phyloP scores from a whole-genome alignment of 2,329 filamentous ascomycete genomes.

The Lomentospora prolificans region DNA sequence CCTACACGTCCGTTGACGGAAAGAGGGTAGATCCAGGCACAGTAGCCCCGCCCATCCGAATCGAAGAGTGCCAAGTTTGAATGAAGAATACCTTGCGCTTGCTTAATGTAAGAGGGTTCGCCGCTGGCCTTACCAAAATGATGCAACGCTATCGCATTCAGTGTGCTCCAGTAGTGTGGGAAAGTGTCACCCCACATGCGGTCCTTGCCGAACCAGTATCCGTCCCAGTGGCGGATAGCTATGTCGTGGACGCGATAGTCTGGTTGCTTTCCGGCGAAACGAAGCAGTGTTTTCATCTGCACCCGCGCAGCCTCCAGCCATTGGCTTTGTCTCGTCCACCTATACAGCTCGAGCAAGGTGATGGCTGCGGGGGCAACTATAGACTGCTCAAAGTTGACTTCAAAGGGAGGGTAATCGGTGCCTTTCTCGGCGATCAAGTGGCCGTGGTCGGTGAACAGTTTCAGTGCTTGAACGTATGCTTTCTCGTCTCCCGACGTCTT shows the following conservation, averaged over 20 bases:
- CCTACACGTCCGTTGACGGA: slow-evolving; percentile 10
- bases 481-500: neutral
- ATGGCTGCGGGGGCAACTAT: slow-evolving; percentile 12
- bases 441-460: slow-evolving; percentile 5
- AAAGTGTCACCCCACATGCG: slow-evolving; percentile 12
- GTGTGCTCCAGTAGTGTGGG: slow-evolving; percentile 12
- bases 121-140: slow-evolving; percentile 8
- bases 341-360: slow-evolving; percentile 36
- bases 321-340: slow-evolving; percentile 27
- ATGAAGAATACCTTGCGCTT: slow-evolving; percentile 7
- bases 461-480: neutral
- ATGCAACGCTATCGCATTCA: slow-evolving; percentile 10
- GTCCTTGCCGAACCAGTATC: slow-evolving; percentile 12
- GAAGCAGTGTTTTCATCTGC: slow-evolving; percentile 9
- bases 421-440: slow-evolving; percentile 3
- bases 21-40: slow-evolving; percentile 11
- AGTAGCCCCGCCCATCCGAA: slow-evolving; percentile 9
- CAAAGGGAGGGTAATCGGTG: slow-evolving; percentile 9
- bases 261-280: slow-evolving; percentile 11
- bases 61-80: slow-evolving; percentile 10
- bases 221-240: slow-evolving; percentile 12
- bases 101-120: neutral
- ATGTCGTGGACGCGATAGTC: slow-evolving; percentile 11
- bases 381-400: slow-evolving; percentile 12
- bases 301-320: slow-evolving; percentile 18